Evolutionary conservation across 257 asterid genomes (phyloP).

Genomic region (Solanum pimpinellifolium): DNA sequence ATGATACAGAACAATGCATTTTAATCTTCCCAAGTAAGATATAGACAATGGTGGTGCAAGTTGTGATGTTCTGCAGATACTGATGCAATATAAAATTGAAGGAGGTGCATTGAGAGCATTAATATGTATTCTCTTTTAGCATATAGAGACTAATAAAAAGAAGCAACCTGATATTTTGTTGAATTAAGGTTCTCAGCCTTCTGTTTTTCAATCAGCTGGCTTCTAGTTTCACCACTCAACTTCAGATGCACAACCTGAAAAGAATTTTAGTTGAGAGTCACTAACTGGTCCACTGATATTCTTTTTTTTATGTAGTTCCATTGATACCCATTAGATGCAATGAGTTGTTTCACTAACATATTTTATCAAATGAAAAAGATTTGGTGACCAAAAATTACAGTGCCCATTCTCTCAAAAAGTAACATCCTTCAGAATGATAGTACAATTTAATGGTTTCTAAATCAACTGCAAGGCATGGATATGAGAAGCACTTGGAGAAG

Average conservation of each 20-base stretch:
- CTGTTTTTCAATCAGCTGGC: constrained; percentile 7
- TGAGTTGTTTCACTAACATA: background rate
- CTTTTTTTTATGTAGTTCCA: background rate
- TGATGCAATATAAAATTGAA: background rate
- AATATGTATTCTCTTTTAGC: background rate
- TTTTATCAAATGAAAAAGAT: background rate
- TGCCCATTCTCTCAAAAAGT: background rate
- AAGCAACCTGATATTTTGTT: constrained; percentile 6
- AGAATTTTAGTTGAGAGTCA: background rate
- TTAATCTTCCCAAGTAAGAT: background rate
- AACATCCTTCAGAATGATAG: background rate
- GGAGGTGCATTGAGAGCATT: background rate
- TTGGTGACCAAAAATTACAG: background rate
- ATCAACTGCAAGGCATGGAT: background rate
- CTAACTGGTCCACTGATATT: background rate
- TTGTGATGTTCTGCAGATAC: background rate
- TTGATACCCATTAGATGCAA: background rate
- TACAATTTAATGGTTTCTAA: background rate
- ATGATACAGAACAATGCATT: background rate
- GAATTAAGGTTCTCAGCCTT: constrained; percentile 6
- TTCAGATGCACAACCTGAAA: background rate
- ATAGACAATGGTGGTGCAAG: background rate
- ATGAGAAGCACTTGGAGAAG: background rate
- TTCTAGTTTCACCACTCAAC: constrained; percentile 3
- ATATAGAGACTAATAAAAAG: background rate